A percentile compares a stretch with the other conserved stretches of the same genome.
These are phyloP conservation scores for Saturnispora mendoncae DNA, from an alignment of 805 yeast genomes.

Conservation along the genomic window DNA sequence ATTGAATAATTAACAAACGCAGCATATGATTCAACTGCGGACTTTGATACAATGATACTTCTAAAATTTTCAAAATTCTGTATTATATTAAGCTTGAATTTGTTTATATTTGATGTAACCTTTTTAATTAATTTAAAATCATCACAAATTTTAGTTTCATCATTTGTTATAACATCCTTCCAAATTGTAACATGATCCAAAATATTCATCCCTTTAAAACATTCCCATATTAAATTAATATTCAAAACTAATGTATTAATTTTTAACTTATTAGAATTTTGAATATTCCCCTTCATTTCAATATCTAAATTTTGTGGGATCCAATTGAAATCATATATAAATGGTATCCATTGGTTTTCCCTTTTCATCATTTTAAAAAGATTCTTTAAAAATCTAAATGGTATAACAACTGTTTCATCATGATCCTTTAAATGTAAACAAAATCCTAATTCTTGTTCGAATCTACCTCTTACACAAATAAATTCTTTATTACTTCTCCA, in stretches of 20 bases:
- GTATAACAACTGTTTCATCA: conserved; percentile 15
- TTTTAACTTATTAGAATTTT: conserved; percentile 34
- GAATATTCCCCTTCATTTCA: conserved; percentile 19
- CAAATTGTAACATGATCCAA: conserved; percentile 6
- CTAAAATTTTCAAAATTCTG: conserved; percentile 1
- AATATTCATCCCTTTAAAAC: conserved; percentile 24
- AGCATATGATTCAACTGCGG: conserved; percentile 36
- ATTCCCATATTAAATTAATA: conserved; percentile 40
- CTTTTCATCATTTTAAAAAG: conserved; percentile 29
- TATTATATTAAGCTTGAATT: not conserved
- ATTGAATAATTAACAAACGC: conserved; percentile 40
- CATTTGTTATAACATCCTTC: conserved; percentile 1
- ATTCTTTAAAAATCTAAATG: conserved; percentile 19
- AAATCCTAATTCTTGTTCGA: conserved; percentile 26
- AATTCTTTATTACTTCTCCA: conserved; percentile 11
- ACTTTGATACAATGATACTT: conserved; percentile 23
- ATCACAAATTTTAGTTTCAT: conserved; percentile 3
- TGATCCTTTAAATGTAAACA: conserved; percentile 13
- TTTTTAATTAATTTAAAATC: not conserved
- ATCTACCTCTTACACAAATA: conserved; percentile 25
- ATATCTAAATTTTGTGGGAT: conserved; percentile 18
- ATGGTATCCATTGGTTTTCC: conserved; percentile 27
- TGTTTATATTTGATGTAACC: not conserved
- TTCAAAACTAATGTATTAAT: conserved; percentile 39
- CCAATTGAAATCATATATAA: conserved; percentile 25